phyloP scores from a whole-genome alignment of 2,329 filamentous ascomycete species.

The Aspergillus brunneoviolaceus region DNA sequence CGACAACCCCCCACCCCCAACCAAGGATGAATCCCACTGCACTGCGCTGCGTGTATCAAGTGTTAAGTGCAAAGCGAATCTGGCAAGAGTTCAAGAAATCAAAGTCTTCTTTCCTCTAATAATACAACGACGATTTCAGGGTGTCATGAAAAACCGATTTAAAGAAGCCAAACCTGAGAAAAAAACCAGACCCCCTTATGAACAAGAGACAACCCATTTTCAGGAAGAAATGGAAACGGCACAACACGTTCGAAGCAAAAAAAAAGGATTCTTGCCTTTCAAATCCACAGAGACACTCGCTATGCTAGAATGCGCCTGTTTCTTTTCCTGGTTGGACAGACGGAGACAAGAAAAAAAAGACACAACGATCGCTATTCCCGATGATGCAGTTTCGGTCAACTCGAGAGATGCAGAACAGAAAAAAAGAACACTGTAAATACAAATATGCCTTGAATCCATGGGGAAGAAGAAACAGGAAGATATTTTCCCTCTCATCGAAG shows the following conservation, averaged over 20 bases:
- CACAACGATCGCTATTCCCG: slow-evolving; percentile 5
- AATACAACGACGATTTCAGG: neutral
- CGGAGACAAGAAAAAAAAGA: neutral
- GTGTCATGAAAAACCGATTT: neutral
- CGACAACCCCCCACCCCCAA: too few species aligned
- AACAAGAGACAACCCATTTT: neutral
- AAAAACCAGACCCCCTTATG: neutral
- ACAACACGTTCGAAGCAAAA: neutral
- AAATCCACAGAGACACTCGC: slow-evolving; percentile 5
- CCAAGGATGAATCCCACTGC: too few species aligned
- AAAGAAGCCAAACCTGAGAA: neutral
- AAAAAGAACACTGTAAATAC: neutral
- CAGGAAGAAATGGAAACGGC: neutral
- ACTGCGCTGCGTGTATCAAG: neutral
- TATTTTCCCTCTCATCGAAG: neutral
- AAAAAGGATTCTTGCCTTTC: neutral
- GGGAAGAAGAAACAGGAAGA: neutral
- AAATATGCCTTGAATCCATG: neutral
- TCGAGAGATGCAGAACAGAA: neutral
- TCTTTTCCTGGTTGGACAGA: neutral
- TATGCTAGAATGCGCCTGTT: slow-evolving; percentile 8
- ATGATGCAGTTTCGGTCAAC: slow-evolving; percentile 2
- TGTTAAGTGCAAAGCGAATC: neutral
- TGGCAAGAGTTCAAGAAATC: too few species aligned
- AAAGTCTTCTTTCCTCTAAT: neutral